phyloP scores from a whole-genome alignment of 306 rosid genomes.

The Medicago arabica region DNA sequence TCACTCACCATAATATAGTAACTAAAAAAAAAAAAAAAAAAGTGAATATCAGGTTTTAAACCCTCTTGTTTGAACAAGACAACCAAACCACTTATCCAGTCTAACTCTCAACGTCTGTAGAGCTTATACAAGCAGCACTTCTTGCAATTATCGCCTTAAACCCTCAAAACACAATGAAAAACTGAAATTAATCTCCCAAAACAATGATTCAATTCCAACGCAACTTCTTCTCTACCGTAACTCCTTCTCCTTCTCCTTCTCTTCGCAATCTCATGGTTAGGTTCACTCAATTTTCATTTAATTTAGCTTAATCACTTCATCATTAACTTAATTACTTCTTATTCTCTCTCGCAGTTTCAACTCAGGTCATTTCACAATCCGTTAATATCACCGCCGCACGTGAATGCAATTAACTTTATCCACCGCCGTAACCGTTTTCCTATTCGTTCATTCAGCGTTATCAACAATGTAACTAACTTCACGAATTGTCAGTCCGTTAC shows the following conservation, averaged over 20 bases:
- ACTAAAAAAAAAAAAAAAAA: too few relatives aligned
- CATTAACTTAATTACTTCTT: neutral
- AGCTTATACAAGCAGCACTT: too few relatives aligned
- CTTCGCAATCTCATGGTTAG: constrained; percentile 58
- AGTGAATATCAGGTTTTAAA: too few relatives aligned
- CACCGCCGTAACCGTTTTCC: constrained; percentile 45
- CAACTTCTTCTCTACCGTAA: neutral
- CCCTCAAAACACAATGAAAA: neutral
- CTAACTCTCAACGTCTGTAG: too few relatives aligned
- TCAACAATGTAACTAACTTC: neutral
- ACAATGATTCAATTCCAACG: neutral
- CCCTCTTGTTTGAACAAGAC: too few relatives aligned
- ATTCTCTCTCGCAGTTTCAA: constrained; percentile 59
- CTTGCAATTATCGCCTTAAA: neutral
- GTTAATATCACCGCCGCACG: constrained; percentile 38
- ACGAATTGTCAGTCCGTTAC: constrained; percentile 26
- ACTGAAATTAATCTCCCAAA: neutral
- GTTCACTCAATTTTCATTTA: constrained; percentile 4
- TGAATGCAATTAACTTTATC: constrained; percentile 34
- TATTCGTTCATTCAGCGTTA: constrained; percentile 34
- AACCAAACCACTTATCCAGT: too few relatives aligned
- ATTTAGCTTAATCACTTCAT: neutral
- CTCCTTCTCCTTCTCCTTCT: neutral
- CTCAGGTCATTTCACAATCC: constrained; percentile 52
- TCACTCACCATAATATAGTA: too few relatives aligned